These are phyloP conservation scores for Venturia oleaginea DNA, from an alignment of 2,329 filamentous ascomycete species.

Conservation along the genomic window DNA sequence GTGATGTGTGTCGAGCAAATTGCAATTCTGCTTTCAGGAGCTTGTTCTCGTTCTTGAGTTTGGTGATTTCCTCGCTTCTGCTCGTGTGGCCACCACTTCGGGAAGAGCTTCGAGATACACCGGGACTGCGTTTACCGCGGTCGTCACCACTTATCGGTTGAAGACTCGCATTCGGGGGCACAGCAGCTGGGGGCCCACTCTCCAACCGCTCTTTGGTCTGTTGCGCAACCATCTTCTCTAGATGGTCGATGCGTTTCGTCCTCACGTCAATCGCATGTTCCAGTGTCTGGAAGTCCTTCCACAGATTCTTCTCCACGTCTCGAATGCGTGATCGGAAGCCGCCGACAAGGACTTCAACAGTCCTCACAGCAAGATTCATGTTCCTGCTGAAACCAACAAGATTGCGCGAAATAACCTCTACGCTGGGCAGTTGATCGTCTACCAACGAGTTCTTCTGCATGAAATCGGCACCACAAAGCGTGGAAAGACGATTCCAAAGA, in stretches of 20 bases:
- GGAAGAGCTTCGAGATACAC: slow-evolving; percentile 26
- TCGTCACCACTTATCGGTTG: slow-evolving; percentile 15
- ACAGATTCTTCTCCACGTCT: slow-evolving; percentile 78
- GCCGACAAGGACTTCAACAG: slow-evolving; percentile 69
- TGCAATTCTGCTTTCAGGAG: slow-evolving; percentile 52
- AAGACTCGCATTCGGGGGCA: slow-evolving; percentile 17
- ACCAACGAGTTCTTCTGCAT: slow-evolving; percentile 80
- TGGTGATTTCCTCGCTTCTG: slow-evolving; percentile 44
- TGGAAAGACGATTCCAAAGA: slow-evolving; percentile 83
- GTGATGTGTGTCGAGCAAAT: slow-evolving; percentile 47
- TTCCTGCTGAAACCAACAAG: slow-evolving; percentile 86
- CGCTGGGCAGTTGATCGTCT: slow-evolving; percentile 74
- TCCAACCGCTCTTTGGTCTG: slow-evolving; percentile 36
- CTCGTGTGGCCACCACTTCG: slow-evolving; percentile 21
- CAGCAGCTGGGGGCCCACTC: slow-evolving; percentile 24
- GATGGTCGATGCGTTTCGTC: slow-evolving; percentile 74
- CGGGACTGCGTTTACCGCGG: background rate
- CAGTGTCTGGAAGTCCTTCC: slow-evolving; percentile 79
- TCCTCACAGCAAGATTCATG: slow-evolving; percentile 75
- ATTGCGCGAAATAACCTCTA: slow-evolving; percentile 79
- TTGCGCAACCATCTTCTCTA: slow-evolving; percentile 64
- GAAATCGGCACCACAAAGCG: slow-evolving; percentile 86
- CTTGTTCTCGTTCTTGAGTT: slow-evolving; percentile 52
- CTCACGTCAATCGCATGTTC: slow-evolving; percentile 73
- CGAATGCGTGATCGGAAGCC: slow-evolving; percentile 74